Evolutionary conservation across 768 basidiomycete species (phyloP), one percentile per base, ranked within the genome.

Genomic region (Lactarius deliciosus): DNA sequence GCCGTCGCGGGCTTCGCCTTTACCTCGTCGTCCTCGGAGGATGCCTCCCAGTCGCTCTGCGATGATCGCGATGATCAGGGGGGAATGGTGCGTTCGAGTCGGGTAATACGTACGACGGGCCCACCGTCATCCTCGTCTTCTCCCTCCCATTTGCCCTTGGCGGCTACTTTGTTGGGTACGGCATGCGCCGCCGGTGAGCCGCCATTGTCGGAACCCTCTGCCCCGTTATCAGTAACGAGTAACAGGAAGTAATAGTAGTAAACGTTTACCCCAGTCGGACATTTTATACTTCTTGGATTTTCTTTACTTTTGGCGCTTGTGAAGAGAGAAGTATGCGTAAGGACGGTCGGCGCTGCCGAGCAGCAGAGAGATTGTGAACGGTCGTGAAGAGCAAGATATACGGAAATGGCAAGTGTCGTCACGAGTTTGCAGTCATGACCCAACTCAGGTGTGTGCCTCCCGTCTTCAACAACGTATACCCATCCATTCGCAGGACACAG

Each of bases 41-140:
- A 90, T 40, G 81, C 91, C 72, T 98, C 96, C 96, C 96, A 98
- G 77, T 97, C 96, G 77, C 92, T 94, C 94, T 96, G 72, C 38
- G 69, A 47, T 25, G 41, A 67, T 69, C 70, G 47, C 57, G 58
- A 54, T 40, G 55, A 69, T 68, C 32, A 63, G 50, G 50, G 45
- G 30, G 36, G 25, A 22, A 32, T 28, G 32, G 36, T 16, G 40
- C 1, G 13, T 34, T 53, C 30, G 38, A 61, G 66, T 68, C 15
- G 5, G 16, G 50, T 30, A 11, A 16, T 28, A 83, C 91, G 72
- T 74, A 96, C 94, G 61, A 86, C 91, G 50, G 90, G 91, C 2
- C 70, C 78, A n/a, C 87, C 85, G 15, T 88, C 88, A 0, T 96
- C 94, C 73, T 91, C 91, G 73, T 97, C 96, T 76, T 98, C 96